Base-by-base conservation (phyloP, 495 filamentous ascomycete genomes). In the Ascodesmis nigricans region DNA sequence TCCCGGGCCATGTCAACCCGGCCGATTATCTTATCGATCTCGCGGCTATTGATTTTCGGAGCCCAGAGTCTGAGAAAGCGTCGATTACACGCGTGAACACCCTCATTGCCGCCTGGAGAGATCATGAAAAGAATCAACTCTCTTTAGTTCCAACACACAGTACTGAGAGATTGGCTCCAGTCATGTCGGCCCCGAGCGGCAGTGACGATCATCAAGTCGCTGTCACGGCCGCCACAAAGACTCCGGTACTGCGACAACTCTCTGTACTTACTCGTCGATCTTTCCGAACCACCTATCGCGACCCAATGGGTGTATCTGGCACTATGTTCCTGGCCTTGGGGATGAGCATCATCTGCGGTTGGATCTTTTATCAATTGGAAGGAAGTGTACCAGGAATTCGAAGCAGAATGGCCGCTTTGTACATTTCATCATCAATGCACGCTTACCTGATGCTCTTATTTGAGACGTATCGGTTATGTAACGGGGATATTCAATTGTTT, bases 1-100 rank as follows among this genome's bases (percentile, higher is more conserved):
- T 78, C 10, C 75, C 71, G 15, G 52, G 62, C 4, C 77, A 76
- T 41, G 69, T 74, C 29, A 79, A 79, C 41, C 75, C 75, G 0
- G 75, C 75, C 0, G 75, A 79, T 44, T 75, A 67, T 45, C 39
- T 78, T 22, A 71, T 81, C 21, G 75, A 81, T 40, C 54, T 74
- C 34, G 69, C 73, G 4, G 71, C 75, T 1, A 55, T 77, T 35
- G 75, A 80, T 46, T 75, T 66, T 45, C 61, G 75, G 0, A 65
- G 61, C 2, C 55, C 62, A 3, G 69, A 69, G 33, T 54, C 67
- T 15, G 73, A 81, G 48, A 54, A 57, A 21, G 57, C 55, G 16
- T 75, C 70, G 3, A 55, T 58, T 19, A 45, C 50, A 4, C 58
- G 72, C 4, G 67, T 78, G 9, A 54, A 67, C 19, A 33, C 47